Percentiles rank a stretch among this genome's conserved stretches.
Evolutionary conservation across 2,329 filamentous ascomycete species (phyloP).

Genomic region (Pezizomycotina sp.): DNA sequence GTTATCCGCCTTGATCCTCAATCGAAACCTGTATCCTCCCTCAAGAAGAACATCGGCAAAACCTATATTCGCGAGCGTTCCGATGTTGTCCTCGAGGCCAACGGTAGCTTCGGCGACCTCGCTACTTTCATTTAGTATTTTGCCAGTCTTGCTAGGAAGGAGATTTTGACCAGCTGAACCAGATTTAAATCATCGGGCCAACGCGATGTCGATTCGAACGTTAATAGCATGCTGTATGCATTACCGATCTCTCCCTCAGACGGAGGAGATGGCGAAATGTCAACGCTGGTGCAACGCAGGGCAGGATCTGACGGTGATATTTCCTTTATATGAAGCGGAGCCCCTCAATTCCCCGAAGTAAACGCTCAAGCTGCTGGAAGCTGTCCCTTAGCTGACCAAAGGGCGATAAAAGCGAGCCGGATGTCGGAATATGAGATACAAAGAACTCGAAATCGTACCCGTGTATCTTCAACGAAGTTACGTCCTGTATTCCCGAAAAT

Average conservation of each 20-base stretch:
- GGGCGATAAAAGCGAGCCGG: too few species aligned
- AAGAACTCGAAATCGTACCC: constrained; percentile 38
- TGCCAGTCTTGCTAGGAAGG: constrained; percentile 63
- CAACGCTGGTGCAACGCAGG: constrained; percentile 55
- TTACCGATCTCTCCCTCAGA: constrained; percentile 22
- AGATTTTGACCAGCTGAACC: constrained; percentile 85
- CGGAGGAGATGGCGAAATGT: constrained; percentile 35
- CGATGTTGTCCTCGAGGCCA: constrained; percentile 60
- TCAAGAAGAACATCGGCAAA: constrained; percentile 75
- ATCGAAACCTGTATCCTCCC: constrained; percentile 62
- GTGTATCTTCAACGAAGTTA: constrained; percentile 40
- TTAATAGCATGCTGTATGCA: constrained; percentile 60
- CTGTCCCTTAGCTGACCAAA: too few species aligned
- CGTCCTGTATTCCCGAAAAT: too few species aligned
- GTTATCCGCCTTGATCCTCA: constrained; percentile 77
- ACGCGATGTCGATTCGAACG: constrained; percentile 80
- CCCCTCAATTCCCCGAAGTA: constrained; percentile 62
- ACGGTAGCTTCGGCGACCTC: constrained; percentile 44
- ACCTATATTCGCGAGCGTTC: constrained; percentile 55
- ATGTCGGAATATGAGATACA: constrained; percentile 34
- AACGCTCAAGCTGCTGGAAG: too few species aligned
- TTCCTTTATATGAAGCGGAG: constrained; percentile 76
- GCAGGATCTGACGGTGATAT: constrained; percentile 55
- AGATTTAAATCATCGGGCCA: constrained; percentile 88
- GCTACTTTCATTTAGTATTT: constrained; percentile 45